Base-by-base conservation (phyloP, 1,284 basidiomycete genomes). In the Singerocomus inundabilis region DNA sequence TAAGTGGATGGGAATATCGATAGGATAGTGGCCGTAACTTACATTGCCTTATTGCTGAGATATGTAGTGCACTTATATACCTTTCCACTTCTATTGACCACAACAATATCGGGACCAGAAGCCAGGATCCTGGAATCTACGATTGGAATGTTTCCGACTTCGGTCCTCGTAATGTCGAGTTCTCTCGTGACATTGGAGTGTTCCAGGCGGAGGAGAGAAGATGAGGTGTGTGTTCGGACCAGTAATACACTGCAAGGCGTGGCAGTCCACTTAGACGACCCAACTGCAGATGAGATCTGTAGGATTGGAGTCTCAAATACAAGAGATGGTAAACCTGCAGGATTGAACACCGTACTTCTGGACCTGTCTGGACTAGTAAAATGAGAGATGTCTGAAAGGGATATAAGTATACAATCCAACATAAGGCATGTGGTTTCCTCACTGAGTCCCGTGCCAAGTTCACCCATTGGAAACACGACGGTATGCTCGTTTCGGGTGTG, bases 401-500 rank as follows among this genome's bases (percentile, higher is more conserved):
- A 21, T 49, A 32, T 56, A 6, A 65, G 51, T 11, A 43, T 18
- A 34, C 21, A 36, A 26, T 32, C 32, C 21, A 10, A 33, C 21
- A 33, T 29, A 31, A 43, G 37, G 32, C 10, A 39, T 37, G 34
- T n/a, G 67, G 10, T 29, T 5, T 32, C 15, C 79, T 60, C 55
- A 88, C 87, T 86, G 24, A 90, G 71, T 53, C 84, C 76, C 48
- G 70, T 63, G 39, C 74, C 71, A 10, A 74, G 69, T 57, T 81
- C 77, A 5, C 86, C 86, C 71, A 77, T 80, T 2, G 86, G 81
- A 66, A 87, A 88, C 18, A 71, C 74, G 30, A 82, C 58, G 46
- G 70, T 74, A 2, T 66, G 60, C 30, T 63, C 56, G 12, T 58
- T 57, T 52, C 62, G 63, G 8, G 62, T 57, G 7, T 55, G 53